Evolutionary conservation across 768 basidiomycete species (phyloP), one percentile per base, ranked within the genome.

Genomic region (Boletus bicolor): DNA sequence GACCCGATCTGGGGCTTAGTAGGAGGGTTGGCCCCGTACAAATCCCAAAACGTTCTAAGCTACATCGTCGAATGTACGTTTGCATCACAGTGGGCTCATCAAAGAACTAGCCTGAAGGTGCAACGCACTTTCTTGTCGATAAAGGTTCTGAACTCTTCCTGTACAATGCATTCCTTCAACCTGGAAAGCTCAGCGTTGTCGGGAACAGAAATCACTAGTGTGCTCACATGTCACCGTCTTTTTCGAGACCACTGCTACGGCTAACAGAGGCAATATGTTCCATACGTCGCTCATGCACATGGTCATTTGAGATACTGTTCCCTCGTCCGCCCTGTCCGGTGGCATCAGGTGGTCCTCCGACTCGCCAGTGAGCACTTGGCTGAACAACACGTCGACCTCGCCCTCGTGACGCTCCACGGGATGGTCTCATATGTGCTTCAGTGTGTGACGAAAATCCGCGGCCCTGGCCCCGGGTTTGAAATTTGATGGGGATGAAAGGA

Each of bases 221-320:
- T 11, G 65, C 89, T 79, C 71, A 91, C 89, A 80, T 78, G 72
- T 90, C 85, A 38, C 89, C 88, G 56, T 83, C 87, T 60, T 81
- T 83, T 61, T 86, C 85, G 26, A 90, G 66, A 10, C 89, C 88
- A 60, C 89, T 85, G 62, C 87, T 89, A 39, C 89, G 78, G 65
- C 89, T 91, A 45, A 90, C 81, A 2, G 87, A 87, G 2, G 88
- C 79, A 46, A 91, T 79, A 48, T 80, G 72, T 55, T 87, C 82
- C 83, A 89, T 85, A 43, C 74, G 78, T 54, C 48, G 61, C 47
- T 56, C 49, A 46, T 41, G 56, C 47, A 54, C 49, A 46, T 41
- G 56, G 45, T 62, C 41, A 21, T 42, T 54, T 14, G 56, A 48
- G 49, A 19, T 19, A 44, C 52, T 36, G 34, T 15, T 42, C 7